These are phyloP conservation scores for Lipomyces mesembrius DNA, from an alignment of 805 yeast genomes.

Conservation along the genomic window DNA sequence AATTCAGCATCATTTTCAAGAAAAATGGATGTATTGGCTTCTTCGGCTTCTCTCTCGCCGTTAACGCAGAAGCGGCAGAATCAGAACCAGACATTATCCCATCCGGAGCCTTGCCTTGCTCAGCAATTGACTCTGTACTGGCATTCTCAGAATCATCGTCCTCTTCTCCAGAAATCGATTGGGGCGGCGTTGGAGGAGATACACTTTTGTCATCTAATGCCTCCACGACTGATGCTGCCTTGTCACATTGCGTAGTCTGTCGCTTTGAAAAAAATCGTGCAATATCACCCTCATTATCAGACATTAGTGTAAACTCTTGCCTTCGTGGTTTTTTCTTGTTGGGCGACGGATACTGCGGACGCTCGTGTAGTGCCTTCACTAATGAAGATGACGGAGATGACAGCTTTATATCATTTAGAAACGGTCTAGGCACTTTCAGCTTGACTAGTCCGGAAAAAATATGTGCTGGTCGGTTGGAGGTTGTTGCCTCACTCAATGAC, in stretches of 20 bases:
- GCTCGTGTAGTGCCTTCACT: not conserved
- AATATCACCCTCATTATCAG: not conserved
- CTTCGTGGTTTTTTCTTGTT: not conserved
- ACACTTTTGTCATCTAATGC: not conserved
- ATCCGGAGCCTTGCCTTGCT: not conserved
- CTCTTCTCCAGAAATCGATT: conserved; percentile 15
- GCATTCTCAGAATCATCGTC: not conserved
- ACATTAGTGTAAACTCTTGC: not conserved
- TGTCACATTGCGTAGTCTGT: conserved; percentile 5
- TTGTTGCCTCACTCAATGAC: not conserved
- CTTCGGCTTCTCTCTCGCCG: not conserved
- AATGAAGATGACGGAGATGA: not conserved
- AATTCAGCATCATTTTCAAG: conserved; percentile 3
- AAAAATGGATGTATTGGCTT: conserved; percentile 26
- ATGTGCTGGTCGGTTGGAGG: not conserved
- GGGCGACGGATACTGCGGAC: not conserved
- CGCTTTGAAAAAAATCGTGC: not conserved
- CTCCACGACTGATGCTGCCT: not conserved
- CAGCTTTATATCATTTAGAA: not conserved
- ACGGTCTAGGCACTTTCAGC: not conserved
- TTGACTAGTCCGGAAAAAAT: conserved; percentile 6
- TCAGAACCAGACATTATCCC: not conserved
- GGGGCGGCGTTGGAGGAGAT: conserved; percentile 31
- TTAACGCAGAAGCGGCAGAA: not conserved
- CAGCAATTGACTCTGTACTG: not conserved